These are phyloP conservation scores for Tetrahymena borealis DNA, from an alignment of 73 alveolate species.

Conservation along the genomic window DNA sequence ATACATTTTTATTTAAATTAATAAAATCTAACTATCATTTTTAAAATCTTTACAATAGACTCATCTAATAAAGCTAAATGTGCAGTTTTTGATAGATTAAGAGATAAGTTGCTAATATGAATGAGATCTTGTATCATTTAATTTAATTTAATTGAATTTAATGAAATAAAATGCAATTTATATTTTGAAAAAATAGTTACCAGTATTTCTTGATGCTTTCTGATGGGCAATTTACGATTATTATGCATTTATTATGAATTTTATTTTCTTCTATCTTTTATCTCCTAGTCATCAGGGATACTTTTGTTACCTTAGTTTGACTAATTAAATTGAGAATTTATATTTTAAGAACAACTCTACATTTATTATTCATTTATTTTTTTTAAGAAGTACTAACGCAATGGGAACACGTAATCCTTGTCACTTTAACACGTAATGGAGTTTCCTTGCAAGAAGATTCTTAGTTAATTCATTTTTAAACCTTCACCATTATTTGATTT, in stretches of 20 bases:
- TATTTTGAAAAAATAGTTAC: background rate
- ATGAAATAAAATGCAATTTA: too few species aligned
- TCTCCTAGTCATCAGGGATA: background rate
- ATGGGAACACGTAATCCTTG: background rate
- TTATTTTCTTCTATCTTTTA: background rate
- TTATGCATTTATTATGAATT: background rate
- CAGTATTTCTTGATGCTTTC: background rate
- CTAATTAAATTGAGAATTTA: background rate
- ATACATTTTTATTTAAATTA: too few species aligned
- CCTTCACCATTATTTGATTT: background rate
- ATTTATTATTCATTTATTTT: background rate
- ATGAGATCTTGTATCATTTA: too few species aligned
- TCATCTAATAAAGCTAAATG: too few species aligned
- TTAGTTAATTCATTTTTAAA: background rate
- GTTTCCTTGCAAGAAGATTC: background rate
- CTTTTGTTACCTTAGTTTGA: background rate
- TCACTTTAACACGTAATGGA: background rate
- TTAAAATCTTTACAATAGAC: too few species aligned
- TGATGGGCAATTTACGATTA: background rate
- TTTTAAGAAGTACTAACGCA: background rate
- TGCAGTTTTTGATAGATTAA: too few species aligned
- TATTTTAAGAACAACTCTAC: background rate
- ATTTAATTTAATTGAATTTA: too few species aligned
- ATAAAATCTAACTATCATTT: too few species aligned
- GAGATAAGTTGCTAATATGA: too few species aligned